Percentiles rank a stretch among this genome's conserved stretches.
phyloP scores from a whole-genome alignment of 1,139 yeast species.

The Hansenula lynferdii region DNA sequence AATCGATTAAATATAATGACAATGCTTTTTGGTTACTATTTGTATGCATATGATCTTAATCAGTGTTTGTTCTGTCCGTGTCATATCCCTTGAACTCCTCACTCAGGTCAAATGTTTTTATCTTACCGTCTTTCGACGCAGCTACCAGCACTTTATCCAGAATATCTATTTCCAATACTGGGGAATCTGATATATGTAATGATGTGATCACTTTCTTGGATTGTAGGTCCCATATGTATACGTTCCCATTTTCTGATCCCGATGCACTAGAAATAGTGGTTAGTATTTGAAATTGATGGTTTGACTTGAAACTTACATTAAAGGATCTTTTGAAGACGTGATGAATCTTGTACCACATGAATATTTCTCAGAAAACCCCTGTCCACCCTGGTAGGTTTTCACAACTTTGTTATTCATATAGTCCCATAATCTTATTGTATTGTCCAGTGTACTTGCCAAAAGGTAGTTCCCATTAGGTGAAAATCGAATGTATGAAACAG shows the following conservation, averaged over 20 bases:
- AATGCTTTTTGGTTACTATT: too few relatives aligned
- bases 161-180: slow-evolving; percentile 47
- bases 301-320: slow-evolving; percentile 11
- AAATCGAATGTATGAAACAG: slow-evolving; percentile 67
- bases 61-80: slow-evolving; percentile 9
- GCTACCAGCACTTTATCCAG: slow-evolving; percentile 38
- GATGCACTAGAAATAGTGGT: slow-evolving; percentile 45
- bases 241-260: slow-evolving; percentile 59
- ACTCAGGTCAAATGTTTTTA: slow-evolving; percentile 29
- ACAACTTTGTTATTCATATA: slow-evolving; percentile 73
- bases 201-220: slow-evolving; percentile 46
- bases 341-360: slow-evolving; percentile 18
- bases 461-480: slow-evolving; percentile 83
- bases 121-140: slow-evolving; percentile 36
- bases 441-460: slow-evolving; percentile 78
- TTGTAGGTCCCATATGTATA: slow-evolving; percentile 75
- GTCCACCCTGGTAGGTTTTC: slow-evolving; percentile 50
- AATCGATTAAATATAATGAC: too few relatives aligned
- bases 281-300: too few relatives aligned
- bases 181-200: slow-evolving; percentile 29
- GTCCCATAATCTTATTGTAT: slow-evolving; percentile 75
- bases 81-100: slow-evolving; percentile 7
- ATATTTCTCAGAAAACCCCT: slow-evolving; percentile 16
- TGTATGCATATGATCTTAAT: too few relatives aligned
- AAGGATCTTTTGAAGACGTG: slow-evolving; percentile 8